phyloP scores from a whole-genome alignment of 2,329 filamentous ascomycete genomes.

The Neodidymelliopsis sp. region DNA sequence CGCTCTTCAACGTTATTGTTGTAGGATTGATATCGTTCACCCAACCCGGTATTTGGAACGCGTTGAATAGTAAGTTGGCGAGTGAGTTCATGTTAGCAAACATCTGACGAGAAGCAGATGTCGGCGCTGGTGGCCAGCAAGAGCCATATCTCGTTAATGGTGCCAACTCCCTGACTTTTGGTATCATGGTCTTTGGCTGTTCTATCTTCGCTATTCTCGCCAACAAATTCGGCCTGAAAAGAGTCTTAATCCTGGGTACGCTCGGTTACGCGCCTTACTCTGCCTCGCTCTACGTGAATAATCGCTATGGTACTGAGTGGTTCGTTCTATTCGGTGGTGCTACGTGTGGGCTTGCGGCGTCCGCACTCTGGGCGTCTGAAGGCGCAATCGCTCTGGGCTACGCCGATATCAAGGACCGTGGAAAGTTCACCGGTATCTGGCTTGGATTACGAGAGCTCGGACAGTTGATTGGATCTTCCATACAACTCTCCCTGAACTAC shows the following conservation, averaged over 20 bases:
- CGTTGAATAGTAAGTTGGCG: conserved; percentile 50
- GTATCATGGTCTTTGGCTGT: conserved; percentile 52
- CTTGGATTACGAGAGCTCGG: conserved; percentile 62
- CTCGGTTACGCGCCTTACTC: conserved; percentile 43
- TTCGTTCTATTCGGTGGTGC: conserved; percentile 45
- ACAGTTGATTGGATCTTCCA: conserved; percentile 61
- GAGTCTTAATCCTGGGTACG: conserved; percentile 39
- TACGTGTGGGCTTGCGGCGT: conserved; percentile 47
- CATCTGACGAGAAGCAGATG: conserved; percentile 19
- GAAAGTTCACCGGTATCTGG: conserved; percentile 60
- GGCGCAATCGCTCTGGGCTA: conserved; percentile 55
- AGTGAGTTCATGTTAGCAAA: background rate
- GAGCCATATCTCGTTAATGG: conserved; percentile 52
- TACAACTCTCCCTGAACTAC: conserved; percentile 60
- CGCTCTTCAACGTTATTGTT: conserved; percentile 57
- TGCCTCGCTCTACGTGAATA: conserved; percentile 40
- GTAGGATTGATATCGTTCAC: conserved; percentile 56
- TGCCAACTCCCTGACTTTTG: conserved; percentile 54
- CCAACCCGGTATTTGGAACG: conserved; percentile 59
- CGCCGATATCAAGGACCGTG: conserved; percentile 56
- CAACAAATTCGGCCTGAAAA: conserved; percentile 49
- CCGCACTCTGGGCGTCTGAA: conserved; percentile 52
- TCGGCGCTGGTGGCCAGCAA: conserved; percentile 39
- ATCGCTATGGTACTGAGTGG: conserved; percentile 44
- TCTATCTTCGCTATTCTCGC: conserved; percentile 34